Evolutionary conservation across 345 rosid genomes (phyloP), one percentile per base, ranked within the genome.

Genomic region (Pugionium cornutum): DNA sequence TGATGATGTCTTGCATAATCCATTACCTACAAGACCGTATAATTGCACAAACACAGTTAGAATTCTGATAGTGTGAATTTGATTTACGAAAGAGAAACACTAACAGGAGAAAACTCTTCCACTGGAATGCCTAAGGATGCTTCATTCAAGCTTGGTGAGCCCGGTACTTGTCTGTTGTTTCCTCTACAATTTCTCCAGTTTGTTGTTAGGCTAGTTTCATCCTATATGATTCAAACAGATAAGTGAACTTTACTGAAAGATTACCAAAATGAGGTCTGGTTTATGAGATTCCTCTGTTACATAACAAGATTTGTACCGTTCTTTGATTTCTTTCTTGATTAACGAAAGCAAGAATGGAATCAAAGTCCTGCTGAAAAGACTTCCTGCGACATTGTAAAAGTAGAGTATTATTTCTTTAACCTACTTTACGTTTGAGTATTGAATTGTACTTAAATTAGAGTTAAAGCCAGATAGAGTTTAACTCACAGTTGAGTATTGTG

Each of bases 361-460:
- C 98, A 83, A 92, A 92, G 80, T 92, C 96, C 74, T 84, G 97
- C 79, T 81, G 91, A 70, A 86, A 85, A 71, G 80, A 78, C 77
- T 89, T 84, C 89, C 98, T 92, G 86, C 76, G 67, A 57, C 11
- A 62, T 59, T 52, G 53, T 54, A 18, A 46, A 66, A 32, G 36
- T 5, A 5, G 18, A 36, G 27, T n/a, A 25, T 49, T 7, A 43
- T 41, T 27, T 35, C 56, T 51, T 32, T 49, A n/a, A 8, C 18
- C 33, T 9, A 45, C 33, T 52, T 28, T 32, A 11, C 35, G 36
- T 53, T 36, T 25, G 18, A 25, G 44, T n/a, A 29, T 11, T 45
- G 59, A 30, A 62, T 27, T 28, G 9, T 27, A 37, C 41, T 18
- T 53, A 52, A 56, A 9, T 25, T 4, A 53, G 18, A 33, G 56